Conservation (phyloP, 129 eudicot species). For the Daucus carota region DH1_v3.0 NC_030385.2:32468001-32468500, state of each 20-base stretch:
- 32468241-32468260: neutral
- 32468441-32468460: neutral
- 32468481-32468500: neutral
- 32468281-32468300: slow-evolving; percentile 84
- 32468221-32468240: neutral
- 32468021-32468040: neutral
- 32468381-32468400: neutral
- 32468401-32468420: neutral
- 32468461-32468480: neutral
- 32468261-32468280: slow-evolving; percentile 83
- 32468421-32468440: neutral
- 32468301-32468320: slow-evolving; percentile 59
- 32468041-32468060: neutral
- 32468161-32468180: neutral
- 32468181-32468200: neutral
- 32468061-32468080: neutral
- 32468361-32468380: slow-evolving; percentile 53
- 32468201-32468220: neutral
- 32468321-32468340: slow-evolving; percentile 60
- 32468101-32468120: neutral
- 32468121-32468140: neutral
- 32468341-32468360: slow-evolving; percentile 41
- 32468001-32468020: too few relatives aligned
- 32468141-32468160: neutral
- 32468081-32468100: neutral